A percentile compares a stretch with the other conserved stretches of the same genome.
Conservation (phyloP, 352 stramenopile genomes). For the Phytophthora chlamydospora region DNA sequence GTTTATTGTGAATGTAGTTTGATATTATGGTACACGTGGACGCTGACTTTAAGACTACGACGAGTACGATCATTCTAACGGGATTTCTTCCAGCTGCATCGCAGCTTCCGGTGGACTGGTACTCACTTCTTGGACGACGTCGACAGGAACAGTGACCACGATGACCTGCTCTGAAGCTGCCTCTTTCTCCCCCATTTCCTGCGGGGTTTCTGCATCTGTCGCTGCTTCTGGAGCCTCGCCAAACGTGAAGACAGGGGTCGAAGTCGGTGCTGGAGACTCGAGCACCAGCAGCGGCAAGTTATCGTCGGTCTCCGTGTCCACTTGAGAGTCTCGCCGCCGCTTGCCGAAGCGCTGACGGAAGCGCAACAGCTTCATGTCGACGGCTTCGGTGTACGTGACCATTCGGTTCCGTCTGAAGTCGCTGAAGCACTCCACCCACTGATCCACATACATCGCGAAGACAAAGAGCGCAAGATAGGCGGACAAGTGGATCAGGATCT, state of each 20-base stretch:
- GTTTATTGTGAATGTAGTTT: slow-evolving; percentile 26
- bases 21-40: slow-evolving; percentile 33
- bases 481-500: slow-evolving; percentile 47
- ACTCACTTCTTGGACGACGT: slow-evolving; percentile 24
- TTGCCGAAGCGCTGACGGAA: slow-evolving; percentile 39
- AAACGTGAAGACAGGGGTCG: slow-evolving; percentile 25
- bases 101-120: slow-evolving; percentile 1
- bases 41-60: not conserved
- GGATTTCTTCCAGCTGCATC: slow-evolving; percentile 19
- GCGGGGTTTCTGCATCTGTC: not conserved
- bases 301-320: slow-evolving; percentile 24
- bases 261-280: slow-evolving; percentile 23
- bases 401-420: slow-evolving; percentile 46
- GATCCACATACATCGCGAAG: slow-evolving; percentile 43
- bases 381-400: slow-evolving; percentile 29
- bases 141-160: slow-evolving; percentile 22
- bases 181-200: slow-evolving; percentile 3
- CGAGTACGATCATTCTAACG: slow-evolving; percentile 13
- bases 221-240: slow-evolving; percentile 1
- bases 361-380: slow-evolving; percentile 28
- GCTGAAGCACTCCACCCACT: slow-evolving; percentile 48
- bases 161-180: slow-evolving; percentile 11
- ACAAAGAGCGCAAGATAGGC: slow-evolving; percentile 46
- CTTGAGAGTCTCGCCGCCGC: slow-evolving; percentile 15
- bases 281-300: slow-evolving; percentile 29